Evolutionary conservation across 2,329 filamentous ascomycete genomes (phyloP).

Genomic region (Westerdykella aurantiaca): DNA sequence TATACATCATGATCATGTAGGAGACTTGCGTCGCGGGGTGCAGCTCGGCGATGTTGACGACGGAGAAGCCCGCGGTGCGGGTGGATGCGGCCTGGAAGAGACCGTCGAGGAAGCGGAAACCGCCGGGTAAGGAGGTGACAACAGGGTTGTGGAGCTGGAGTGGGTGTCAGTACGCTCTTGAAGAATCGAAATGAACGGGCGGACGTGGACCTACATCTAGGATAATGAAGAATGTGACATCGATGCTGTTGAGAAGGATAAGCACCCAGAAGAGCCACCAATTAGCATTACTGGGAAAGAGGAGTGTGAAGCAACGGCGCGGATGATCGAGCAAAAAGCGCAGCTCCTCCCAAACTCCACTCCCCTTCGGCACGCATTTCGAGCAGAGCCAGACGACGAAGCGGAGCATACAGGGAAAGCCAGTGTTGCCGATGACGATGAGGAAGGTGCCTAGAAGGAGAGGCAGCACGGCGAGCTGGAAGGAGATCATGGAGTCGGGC

Average conservation of each 20-base stretch:
- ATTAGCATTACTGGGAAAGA: conserved; percentile 84
- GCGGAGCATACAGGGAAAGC: conserved; percentile 88
- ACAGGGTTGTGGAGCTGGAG: conserved; percentile 62
- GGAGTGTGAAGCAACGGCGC: conserved; percentile 87
- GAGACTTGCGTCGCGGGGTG: conserved; percentile 91
- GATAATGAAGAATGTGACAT: conserved; percentile 86
- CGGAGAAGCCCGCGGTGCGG: conserved; percentile 82
- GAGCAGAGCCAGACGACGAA: conserved; percentile 84
- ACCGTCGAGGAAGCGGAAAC: conserved; percentile 74
- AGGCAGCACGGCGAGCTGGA: conserved; percentile 68
- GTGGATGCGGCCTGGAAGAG: conserved; percentile 88
- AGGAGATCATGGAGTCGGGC: conserved; percentile 88
- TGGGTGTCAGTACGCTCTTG: conserved; percentile 4
- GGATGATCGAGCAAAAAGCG: conserved; percentile 90
- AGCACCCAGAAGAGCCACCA: conserved; percentile 95
- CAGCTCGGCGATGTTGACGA: conserved; percentile 68
- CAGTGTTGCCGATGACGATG: conserved; percentile 92
- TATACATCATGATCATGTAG: conserved; percentile 99
- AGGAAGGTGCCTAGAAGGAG: conserved; percentile 76
- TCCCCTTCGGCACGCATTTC: conserved; percentile 58
- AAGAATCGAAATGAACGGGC: background rate
- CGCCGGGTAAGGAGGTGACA: conserved; percentile 62
- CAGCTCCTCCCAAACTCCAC: conserved; percentile 80
- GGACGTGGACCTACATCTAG: conserved; percentile 62
- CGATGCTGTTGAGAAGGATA: conserved; percentile 72